Evolutionary conservation across 768 basidiomycete genomes (phyloP), one percentile per base, ranked within the genome.

Genomic region (Leccinellum rugosiceps): DNA sequence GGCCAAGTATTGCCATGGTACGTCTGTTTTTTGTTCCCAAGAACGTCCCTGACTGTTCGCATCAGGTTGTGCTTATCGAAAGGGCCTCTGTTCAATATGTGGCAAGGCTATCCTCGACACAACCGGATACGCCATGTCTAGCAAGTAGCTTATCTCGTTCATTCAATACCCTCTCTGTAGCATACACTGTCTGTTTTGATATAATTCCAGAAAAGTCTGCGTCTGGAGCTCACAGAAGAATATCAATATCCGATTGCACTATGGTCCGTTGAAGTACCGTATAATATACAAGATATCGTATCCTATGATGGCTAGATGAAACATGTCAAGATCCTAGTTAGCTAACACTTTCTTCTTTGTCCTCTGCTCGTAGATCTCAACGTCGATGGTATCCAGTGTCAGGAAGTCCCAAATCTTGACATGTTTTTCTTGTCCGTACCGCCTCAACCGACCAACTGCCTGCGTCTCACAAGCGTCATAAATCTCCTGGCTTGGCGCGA

Each of bases 1-100:
- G 66, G 92, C 88, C 35, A 93, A 92, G 74, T 93, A 90, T 73
- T 94, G 92, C 65, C 91, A 94, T 80, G 88, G 91, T 89, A 65
- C 58, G 83, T 50, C 68, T 11, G 9, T 45, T 14, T 55, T 57
- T 61, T 35, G 55, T 53, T 45, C 31, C 43, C 56, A 46, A 45
- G 13, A 43, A 26, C 46, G 21, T 47, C 30, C 44, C 49, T 58
- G 41, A 63, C 57, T 52, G 30, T 45, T 46, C 59, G 53, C 30
- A 17, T 34, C 63, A 92, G 91, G 92, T 30, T 94, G 91, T 69
- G 92, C 91, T 21, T 93, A 87, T 74, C 92, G 87, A 78, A 90
- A 90, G 67, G 92, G 92, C 13, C 71, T 90, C 38, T 94, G 92
- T 65, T 83, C 90, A 47, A 92, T 93, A 75, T 94, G 92, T 63